Evolutionary conservation across 345 rosid species (phyloP), one percentile per base, ranked within the genome.

Genomic region (Dovyalis caffra): DNA sequence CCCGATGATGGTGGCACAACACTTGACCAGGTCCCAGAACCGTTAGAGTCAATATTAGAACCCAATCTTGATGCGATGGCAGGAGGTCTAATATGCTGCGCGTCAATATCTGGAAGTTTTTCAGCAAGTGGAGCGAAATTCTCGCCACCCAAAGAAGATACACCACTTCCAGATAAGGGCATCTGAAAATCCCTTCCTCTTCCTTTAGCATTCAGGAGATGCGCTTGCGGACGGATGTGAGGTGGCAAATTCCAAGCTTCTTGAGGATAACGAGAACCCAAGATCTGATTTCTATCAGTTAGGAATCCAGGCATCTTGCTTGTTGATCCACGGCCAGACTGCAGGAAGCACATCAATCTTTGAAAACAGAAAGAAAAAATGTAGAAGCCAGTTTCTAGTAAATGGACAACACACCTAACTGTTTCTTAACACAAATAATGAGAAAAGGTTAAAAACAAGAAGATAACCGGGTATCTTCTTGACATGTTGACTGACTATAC

Each of bases 241-340:
- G 78, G 80, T 4, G 84, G 75, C 66, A 80, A 68, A 78, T 76
- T 87, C 92, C 88, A 77, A 64, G 81, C 74, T 70, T 88, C 94
- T 77, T 68, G 86, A 81, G 84, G 74, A 77, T 85, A 77, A 21
- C 11, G 71, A 51, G 88, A 72, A 47, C 76, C 83, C 63, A 62
- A 34, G 58, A 69, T 75, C 66, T 78, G 86, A 75, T 70, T 76
- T 76, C 78, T 69, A 66, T 82, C 81, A 23, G 68, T 62, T 60
- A 72, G 86, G 78, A 82, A 67, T 40, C 78, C 78, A 69, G 86
- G 65, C 14, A 74, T 8, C 57, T 61, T 85, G 64, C 45, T 68
- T n/a, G 73, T 71, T 32, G 76, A 77, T 76, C 88, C 83, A 69
- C 71, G 83, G 40, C 77, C 86, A 58, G 87, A 64, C 91, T 88